Evolutionary conservation across 1,284 basidiomycete genomes (phyloP).

Genomic region (Waitea zeae): DNA sequence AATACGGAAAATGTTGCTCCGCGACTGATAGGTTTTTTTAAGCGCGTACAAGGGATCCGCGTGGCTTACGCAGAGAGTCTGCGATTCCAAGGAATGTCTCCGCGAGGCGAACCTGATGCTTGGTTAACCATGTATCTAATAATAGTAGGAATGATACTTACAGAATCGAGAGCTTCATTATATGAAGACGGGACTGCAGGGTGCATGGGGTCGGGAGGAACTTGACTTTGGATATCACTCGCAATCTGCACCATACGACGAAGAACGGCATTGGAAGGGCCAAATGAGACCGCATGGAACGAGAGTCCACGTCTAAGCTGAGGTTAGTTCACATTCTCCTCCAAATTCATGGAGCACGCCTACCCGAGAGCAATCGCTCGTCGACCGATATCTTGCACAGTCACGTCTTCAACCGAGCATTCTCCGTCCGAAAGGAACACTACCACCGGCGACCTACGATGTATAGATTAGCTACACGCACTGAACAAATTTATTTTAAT

Average conservation of each 20-base stretch:
- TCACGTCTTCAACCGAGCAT: conserved; percentile 20
- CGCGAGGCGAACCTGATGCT: conserved; percentile 30
- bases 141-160: conserved; percentile 13
- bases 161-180: conserved; percentile 33
- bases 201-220: conserved; percentile 25
- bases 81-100: conserved; percentile 47
- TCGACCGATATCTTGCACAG: conserved; percentile 27
- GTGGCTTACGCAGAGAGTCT: conserved; percentile 37
- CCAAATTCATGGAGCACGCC: no score
- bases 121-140: not conserved
- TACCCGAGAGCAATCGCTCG: conserved; percentile 31
- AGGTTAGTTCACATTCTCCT: no score
- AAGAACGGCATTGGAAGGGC: conserved; percentile 19
- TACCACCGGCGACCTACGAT: conserved; percentile 41
- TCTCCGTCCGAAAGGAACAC: conserved; percentile 49
- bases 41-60: no score
- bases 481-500: no score
- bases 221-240: conserved; percentile 25
- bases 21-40: no score
- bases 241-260: conserved; percentile 37
- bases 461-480: no score
- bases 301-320: conserved; percentile 34
- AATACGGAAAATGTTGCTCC: no score
- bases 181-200: conserved; percentile 30
- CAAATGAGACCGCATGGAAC: conserved; percentile 43